These are phyloP conservation scores for Rhododendron mucronatum DNA, from an alignment of 148 eudicot species.

Conservation along the genomic window DNA sequence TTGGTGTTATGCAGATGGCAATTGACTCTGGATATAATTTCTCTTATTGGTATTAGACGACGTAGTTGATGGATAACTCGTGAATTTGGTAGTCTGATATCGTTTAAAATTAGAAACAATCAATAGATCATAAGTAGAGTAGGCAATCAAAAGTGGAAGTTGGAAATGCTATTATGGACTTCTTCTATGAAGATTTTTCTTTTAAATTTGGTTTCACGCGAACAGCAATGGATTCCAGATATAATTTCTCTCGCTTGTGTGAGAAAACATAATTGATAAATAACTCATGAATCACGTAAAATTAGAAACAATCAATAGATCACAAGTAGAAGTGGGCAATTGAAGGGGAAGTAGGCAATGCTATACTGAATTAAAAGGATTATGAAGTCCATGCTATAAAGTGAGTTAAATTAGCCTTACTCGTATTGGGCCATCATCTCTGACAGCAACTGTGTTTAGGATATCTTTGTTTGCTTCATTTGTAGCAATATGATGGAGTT, in stretches of 20 bases:
- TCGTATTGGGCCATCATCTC: neutral
- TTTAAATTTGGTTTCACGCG: neutral
- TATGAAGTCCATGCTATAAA: neutral
- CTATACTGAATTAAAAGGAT: neutral
- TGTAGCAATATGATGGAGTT: neutral
- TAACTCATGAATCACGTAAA: neutral
- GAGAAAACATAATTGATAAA: neutral
- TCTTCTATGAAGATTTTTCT: neutral
- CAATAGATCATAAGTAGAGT: neutral
- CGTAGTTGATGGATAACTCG: neutral
- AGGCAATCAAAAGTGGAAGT: neutral
- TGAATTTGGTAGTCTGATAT: neutral
- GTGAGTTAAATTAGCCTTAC: neutral
- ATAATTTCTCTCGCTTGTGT: too few species aligned
- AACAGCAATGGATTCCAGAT: neutral
- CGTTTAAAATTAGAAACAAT: neutral
- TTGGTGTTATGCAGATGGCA: neutral
- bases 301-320: neutral
- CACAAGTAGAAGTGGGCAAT: neutral
- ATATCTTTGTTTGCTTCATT: neutral
- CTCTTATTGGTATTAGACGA: neutral
- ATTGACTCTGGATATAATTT: neutral
- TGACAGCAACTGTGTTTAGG: neutral
- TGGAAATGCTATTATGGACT: neutral
- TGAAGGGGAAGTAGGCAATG: neutral